Percentiles rank a stretch among this genome's conserved stretches.
phyloP scores from a whole-genome alignment of 73 alveolate genomes.

The Breviolum minutum region DNA sequence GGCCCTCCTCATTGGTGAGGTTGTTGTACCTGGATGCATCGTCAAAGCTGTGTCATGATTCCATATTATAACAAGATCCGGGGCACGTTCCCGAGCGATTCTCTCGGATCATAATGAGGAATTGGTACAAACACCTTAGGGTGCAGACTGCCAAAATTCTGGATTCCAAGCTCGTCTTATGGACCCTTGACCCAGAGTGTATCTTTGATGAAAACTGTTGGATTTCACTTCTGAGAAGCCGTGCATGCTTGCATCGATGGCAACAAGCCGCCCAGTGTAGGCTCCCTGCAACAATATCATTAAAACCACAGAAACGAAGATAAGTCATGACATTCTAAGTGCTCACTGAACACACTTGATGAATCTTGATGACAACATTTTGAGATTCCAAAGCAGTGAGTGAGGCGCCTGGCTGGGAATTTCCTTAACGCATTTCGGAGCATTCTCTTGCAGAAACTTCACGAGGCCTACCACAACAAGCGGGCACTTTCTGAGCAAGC shows the following conservation, averaged over 20 bases:
- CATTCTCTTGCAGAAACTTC: constrained; percentile 98
- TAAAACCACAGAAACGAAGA: not conserved
- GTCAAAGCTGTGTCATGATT: not conserved
- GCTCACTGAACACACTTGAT: not conserved
- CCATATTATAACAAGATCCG: not conserved
- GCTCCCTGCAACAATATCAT: constrained; percentile 21
- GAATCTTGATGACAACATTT: not conserved
- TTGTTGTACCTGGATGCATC: constrained; percentile 67
- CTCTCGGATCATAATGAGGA: constrained; percentile 96
- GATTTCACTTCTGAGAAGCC: not conserved
- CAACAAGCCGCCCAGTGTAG: constrained; percentile 97
- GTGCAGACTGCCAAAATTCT: not conserved
- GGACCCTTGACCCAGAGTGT: not conserved
- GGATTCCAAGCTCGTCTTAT: no score
- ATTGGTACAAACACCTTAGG: constrained; percentile 97
- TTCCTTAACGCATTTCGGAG: constrained; percentile 98
- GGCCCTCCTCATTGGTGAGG: constrained; percentile 93
- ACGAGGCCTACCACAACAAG: constrained; percentile 94
- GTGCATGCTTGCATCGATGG: constrained; percentile 97
- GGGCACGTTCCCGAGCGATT: constrained; percentile 96
- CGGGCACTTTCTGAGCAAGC: not conserved
- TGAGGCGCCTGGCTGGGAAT: constrained; percentile 73
- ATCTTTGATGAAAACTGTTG: not conserved
- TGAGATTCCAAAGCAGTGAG: not conserved
- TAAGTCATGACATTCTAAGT: not conserved